phyloP scores from a whole-genome alignment of 1,139 yeast species.

The Keqinozyma sinolaborantium region DNA sequence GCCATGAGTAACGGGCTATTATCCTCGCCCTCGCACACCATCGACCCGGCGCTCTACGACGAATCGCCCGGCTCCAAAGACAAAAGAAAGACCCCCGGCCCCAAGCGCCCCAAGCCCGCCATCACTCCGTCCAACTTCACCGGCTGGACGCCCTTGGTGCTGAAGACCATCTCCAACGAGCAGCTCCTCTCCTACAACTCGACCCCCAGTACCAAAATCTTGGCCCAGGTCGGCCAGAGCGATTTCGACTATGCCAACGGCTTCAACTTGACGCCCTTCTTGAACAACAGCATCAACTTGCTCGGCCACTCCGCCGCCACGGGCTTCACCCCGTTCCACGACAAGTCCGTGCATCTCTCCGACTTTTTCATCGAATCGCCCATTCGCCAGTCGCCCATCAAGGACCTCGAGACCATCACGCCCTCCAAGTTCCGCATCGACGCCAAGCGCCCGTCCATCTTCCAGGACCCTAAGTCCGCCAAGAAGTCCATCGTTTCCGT shows the following conservation, averaged over 20 bases:
- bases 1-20: not conserved
- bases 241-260: constrained; percentile 36
- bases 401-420: constrained; percentile 39
- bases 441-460: constrained; percentile 13
- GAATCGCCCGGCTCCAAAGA: constrained; percentile 9
- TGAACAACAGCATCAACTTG: constrained; percentile 35
- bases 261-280: constrained; percentile 42
- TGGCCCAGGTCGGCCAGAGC: constrained; percentile 15
- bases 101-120: constrained; percentile 4
- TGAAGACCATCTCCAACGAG: constrained; percentile 37
- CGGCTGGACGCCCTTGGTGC: constrained; percentile 46
- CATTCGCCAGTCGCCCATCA: constrained; percentile 27
- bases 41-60: constrained; percentile 18
- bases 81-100: constrained; percentile 4
- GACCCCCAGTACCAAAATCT: constrained; percentile 32
- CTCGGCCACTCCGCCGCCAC: constrained; percentile 11
- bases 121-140: constrained; percentile 28
- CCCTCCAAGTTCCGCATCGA: constrained; percentile 38
- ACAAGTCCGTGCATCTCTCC: constrained; percentile 38
- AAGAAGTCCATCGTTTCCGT: constrained; percentile 35
- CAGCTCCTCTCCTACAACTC: constrained; percentile 32
- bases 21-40: constrained; percentile 4
- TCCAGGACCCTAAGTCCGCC: constrained; percentile 23
- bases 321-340: constrained; percentile 42
- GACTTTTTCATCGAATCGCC: constrained; percentile 49